Evolutionary conservation across 129 eudicot species (phyloP), one percentile per base, ranked within the genome.

Genomic region (Flaveria robusta): DNA sequence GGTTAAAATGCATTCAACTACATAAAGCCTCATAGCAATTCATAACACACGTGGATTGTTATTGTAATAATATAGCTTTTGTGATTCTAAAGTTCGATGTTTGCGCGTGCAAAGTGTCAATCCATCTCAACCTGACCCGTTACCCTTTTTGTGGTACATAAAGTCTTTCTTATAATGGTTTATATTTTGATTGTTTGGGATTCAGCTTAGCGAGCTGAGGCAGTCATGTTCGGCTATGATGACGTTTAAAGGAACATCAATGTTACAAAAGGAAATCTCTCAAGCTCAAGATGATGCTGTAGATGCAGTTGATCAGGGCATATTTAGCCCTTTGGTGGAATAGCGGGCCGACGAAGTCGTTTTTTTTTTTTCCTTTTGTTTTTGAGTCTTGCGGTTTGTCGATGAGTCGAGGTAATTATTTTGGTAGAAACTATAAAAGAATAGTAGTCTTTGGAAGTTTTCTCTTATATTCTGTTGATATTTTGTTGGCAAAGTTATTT

Each of bases 201-300:
- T 82, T 78, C 92, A 94, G 98, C 86, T 91, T 49, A 46, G 68
- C 7, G 79, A 83, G 50, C 76, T 85, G 77, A 83, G 84, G 75
- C 87, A 77, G 74, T 72, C 26, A 70, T 94, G 90, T 80, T 86
- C 88, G 84, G 91, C 86, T 70, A 84, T 94, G 93, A 73, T 94
- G 50, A 79, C 82, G 54, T 94, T 91, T 37, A 72, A 88, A 85
- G 98, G 96, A 46, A 91, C 98, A 29, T 80, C 85, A 65, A 94
- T 91, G 97, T 82, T 94, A 68, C 91, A 87, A 63, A 94, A 91
- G 72, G 50, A 60, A 50, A 84, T 90, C 63, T 88, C 93, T 4
- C 77, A 71, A 45, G 77, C 88, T 72, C 77, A 78, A 55, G 85
- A 72, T 73, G 81, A 70, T 26, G 69, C 54, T 52, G 72, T 47